Evolutionary conservation across 257 asterid genomes (phyloP).

Genomic region (Rhazya stricta): DNA sequence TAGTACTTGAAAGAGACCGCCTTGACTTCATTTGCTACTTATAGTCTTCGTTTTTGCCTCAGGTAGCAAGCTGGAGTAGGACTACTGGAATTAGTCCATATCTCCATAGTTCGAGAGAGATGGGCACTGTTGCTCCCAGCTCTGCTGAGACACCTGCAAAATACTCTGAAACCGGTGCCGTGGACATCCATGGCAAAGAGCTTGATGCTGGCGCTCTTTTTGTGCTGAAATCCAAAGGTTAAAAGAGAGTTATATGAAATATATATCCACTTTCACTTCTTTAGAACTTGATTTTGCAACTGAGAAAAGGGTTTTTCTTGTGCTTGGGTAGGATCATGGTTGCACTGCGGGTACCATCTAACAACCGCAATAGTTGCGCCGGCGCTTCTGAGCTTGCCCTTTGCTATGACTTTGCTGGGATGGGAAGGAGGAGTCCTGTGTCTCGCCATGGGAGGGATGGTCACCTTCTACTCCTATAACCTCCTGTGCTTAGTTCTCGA

Average conservation of each 20-base stretch:
- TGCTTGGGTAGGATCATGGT: constrained; percentile 53
- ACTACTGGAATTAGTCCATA: background rate
- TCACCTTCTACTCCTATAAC: constrained; percentile 60
- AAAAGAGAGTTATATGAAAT: background rate
- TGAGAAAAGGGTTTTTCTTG: background rate
- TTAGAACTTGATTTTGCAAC: background rate
- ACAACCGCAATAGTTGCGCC: constrained; percentile 70
- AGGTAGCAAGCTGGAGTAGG: background rate
- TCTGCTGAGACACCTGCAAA: constrained; percentile 23
- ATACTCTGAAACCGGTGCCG: constrained; percentile 13
- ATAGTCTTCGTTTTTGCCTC: background rate
- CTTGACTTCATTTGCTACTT: background rate
- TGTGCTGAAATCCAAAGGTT: constrained; percentile 62
- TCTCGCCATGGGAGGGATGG: constrained; percentile 38
- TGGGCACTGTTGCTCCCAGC: constrained; percentile 27
- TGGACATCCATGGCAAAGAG: constrained; percentile 15
- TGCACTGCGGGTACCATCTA: constrained; percentile 66
- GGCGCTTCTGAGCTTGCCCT: constrained; percentile 59
- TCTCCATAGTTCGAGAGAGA: background rate
- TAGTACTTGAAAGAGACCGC: background rate
- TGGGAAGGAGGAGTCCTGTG: constrained; percentile 56
- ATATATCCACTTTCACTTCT: background rate
- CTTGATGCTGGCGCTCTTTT: constrained; percentile 60
- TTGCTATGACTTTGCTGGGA: constrained; percentile 48
- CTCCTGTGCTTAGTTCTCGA: constrained; percentile 54